phyloP scores from a whole-genome alignment of 495 filamentous ascomycete species.

The Penicillium crystallinum region DNA sequence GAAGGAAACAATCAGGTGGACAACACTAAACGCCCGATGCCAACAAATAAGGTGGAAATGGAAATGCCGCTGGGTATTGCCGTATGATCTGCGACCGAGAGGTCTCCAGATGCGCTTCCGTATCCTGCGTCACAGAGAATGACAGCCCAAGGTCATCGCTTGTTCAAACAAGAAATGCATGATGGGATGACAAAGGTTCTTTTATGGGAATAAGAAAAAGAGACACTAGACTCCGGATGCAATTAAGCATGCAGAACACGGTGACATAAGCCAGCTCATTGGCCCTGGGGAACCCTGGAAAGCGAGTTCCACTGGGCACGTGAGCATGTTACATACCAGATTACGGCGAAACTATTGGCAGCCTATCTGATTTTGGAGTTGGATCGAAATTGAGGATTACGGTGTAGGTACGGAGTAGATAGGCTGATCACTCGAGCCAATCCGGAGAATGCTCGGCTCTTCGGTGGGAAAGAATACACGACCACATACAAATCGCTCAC shows the following conservation, averaged over 20 bases:
- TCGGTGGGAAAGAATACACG: background rate
- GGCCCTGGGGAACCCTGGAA: too few relatives aligned
- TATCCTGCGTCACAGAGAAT: conserved; percentile 5
- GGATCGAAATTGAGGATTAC: background rate
- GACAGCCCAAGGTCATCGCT: background rate
- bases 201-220: background rate
- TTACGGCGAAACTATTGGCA: background rate
- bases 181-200: too few relatives aligned
- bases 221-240: background rate
- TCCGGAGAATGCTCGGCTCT: conserved; percentile 4
- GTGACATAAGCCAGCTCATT: conserved; percentile 3
- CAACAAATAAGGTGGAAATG: background rate
- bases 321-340: background rate
- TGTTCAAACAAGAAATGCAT: background rate
- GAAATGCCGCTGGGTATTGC: background rate
- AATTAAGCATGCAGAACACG: conserved; percentile 4
- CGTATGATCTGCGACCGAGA: conserved; percentile 16
- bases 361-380: too few relatives aligned
- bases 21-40: conserved; percentile 4
- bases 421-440: background rate
- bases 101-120: background rate
- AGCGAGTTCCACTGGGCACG: background rate
- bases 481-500: background rate
- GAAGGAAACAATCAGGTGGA: conserved; percentile 1
- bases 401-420: background rate